Percentiles rank a stretch among this genome's conserved stretches.
Conservation (phyloP, 1,139 yeast species). For the Protomyces pachydermus region DNA sequence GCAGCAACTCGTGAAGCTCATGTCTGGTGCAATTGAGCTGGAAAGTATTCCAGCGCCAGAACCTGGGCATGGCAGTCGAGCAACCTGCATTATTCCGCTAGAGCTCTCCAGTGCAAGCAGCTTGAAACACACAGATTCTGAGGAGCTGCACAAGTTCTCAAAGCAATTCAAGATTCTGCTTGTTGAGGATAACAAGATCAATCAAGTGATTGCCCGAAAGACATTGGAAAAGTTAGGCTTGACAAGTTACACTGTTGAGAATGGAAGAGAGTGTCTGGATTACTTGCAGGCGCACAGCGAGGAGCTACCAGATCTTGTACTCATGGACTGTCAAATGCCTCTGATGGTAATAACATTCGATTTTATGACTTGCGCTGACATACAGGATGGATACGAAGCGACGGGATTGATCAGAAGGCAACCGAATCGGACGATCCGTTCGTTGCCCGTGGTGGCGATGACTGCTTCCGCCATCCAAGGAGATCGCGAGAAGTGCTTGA, state of each 20-base stretch:
- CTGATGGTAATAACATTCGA: conserved; percentile 42
- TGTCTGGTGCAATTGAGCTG: conserved; percentile 47
- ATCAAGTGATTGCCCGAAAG: conserved; percentile 50
- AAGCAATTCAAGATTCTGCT: conserved; percentile 36
- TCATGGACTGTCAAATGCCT: conserved; percentile 58
- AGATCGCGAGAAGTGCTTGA: conserved; percentile 48
- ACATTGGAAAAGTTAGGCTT: conserved; percentile 53
- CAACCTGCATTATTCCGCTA: conserved; percentile 23
- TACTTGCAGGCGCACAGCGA: conserved; percentile 30
- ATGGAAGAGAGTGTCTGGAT: conserved; percentile 32
- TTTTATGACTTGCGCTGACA: conserved; percentile 1
- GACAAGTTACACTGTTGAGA: conserved; percentile 49
- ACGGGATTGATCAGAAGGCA: conserved; percentile 38
- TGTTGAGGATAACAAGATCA: conserved; percentile 53
- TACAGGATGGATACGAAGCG: conserved; percentile 42
- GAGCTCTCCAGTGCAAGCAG: conserved; percentile 4
- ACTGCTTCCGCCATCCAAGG: conserved; percentile 60
- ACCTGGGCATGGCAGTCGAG: conserved; percentile 19
- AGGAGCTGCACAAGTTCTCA: background rate
- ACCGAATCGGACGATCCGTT: conserved; percentile 13
- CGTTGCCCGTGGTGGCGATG: conserved; percentile 46
- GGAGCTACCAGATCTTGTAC: conserved; percentile 47
- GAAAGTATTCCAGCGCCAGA: conserved; percentile 18
- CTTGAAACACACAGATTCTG: background rate
- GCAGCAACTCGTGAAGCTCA: conserved; percentile 52